Evolutionary conservation across 2,329 filamentous ascomycete species (phyloP).

Genomic region (Periglandula ipomoeae): DNA sequence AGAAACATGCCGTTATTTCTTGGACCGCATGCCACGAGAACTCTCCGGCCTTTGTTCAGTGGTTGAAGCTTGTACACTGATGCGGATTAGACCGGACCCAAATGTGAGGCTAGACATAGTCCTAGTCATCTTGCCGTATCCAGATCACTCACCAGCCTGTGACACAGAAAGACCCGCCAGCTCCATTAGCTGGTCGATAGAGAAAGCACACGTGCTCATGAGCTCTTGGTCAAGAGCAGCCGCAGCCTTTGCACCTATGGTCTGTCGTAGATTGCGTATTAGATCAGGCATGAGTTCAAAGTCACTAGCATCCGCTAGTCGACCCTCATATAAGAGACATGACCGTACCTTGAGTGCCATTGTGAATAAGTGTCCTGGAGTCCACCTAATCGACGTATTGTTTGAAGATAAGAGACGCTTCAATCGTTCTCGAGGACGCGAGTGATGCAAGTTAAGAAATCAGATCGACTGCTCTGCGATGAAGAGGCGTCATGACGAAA

Average conservation of each 20-base stretch:
- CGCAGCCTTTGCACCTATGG: constrained; percentile 78
- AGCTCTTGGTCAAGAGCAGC: constrained; percentile 86
- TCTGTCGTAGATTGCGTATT: constrained; percentile 41
- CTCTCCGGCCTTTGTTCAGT: constrained; percentile 54
- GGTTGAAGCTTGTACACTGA: constrained; percentile 80
- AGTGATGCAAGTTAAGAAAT: background rate
- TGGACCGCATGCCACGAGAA: constrained; percentile 88
- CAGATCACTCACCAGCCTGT: constrained; percentile 57
- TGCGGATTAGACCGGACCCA: background rate
- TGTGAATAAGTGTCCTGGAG: background rate
- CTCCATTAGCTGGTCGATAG: constrained; percentile 95
- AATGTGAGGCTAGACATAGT: background rate
- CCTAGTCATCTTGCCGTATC: background rate
- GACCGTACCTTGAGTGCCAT: constrained; percentile 1
- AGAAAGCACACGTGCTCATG: constrained; percentile 83
- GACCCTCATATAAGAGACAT: background rate
- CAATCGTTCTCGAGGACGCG: background rate
- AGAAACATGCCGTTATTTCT: constrained; percentile 52
- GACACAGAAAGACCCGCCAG: constrained; percentile 87
- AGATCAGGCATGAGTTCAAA: background rate
- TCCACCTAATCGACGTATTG: background rate
- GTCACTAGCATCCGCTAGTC: too few relatives aligned
- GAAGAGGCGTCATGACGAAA: background rate
- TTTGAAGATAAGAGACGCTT: background rate
- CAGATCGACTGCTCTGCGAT: background rate